Evolutionary conservation across 805 yeast genomes (phyloP), one percentile per base, ranked within the genome.

Genomic region (Crinitomyces ghanaensis): DNA sequence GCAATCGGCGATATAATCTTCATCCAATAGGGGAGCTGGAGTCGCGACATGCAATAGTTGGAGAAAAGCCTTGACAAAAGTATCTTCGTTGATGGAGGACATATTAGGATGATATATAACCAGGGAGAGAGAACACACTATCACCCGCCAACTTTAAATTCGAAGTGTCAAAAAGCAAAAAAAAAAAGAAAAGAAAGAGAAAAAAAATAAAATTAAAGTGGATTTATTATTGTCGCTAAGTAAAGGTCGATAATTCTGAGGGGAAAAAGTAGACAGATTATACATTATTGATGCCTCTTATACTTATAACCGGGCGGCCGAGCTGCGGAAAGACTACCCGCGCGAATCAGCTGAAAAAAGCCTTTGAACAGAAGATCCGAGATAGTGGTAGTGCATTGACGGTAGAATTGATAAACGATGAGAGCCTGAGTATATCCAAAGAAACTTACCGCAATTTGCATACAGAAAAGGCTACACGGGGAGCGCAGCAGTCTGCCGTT

Each of bases 231-330:
- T n/a, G n/a, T n/a, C n/a, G n/a, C n/a, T n/a, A n/a, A n/a, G n/a
- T n/a, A n/a, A n/a, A n/a, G n/a, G n/a, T n/a, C n/a, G n/a, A n/a
- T n/a, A n/a, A n/a, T n/a, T n/a, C n/a, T n/a, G n/a, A n/a, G n/a
- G n/a, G n/a, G n/a, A n/a, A n/a, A n/a, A n/a, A n/a, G n/a, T n/a
- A n/a, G n/a, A n/a, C n/a, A n/a, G n/a, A n/a, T n/a, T n/a, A n/a
- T n/a, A n/a, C n/a, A n/a, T n/a, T n/a, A n/a, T n/a, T 9, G 20
- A 91, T 88, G 98, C 97, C 97, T 2, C 61, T 88, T 19, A 65
- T 88, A 5, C 62, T 83, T 19, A 63, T 91, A 33, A 75, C 93
- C 1, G 98, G 98, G 1, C 74, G 66, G 33, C 97, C 98, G 3
- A 65, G 77, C 16, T 68, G 82, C 3, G 97, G 97, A 2, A 88